Conservation (phyloP, 352 stramenopile genomes). For the Phytophthora ohioensis region DNA sequence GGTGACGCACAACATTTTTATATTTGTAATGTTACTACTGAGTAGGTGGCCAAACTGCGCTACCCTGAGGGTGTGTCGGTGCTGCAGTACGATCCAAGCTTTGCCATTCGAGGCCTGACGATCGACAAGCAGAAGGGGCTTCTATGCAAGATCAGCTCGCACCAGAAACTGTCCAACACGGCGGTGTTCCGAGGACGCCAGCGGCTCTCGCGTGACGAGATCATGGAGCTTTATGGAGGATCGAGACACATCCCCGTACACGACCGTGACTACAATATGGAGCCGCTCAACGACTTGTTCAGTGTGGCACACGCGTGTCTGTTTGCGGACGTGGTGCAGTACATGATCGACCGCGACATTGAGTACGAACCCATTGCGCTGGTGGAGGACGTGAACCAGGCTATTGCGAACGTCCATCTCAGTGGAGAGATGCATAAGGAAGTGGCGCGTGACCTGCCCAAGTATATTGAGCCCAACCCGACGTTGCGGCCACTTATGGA, state of each 20-base stretch:
- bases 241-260: conserved; percentile 87
- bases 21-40: background rate
- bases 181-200: conserved; percentile 89
- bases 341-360: conserved; percentile 91
- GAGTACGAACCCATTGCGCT: conserved; percentile 90
- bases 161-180: conserved; percentile 90
- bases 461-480: conserved; percentile 92
- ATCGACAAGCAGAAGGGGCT: conserved; percentile 94
- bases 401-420: conserved; percentile 91
- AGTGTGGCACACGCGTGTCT: conserved; percentile 94
- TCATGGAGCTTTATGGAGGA: conserved; percentile 91
- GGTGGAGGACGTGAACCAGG: conserved; percentile 90
- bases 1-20: background rate
- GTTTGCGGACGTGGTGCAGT: conserved; percentile 95
- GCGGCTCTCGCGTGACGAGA: conserved; percentile 79
- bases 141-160: conserved; percentile 95
- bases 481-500: conserved; percentile 86
- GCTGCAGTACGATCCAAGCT: conserved; percentile 87
- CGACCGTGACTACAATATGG: conserved; percentile 88
- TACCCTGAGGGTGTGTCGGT: conserved; percentile 89
- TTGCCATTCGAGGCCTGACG: conserved; percentile 93
- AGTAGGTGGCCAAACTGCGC: conserved; percentile 69
- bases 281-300: conserved; percentile 95
- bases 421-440: conserved; percentile 93
- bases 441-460: conserved; percentile 82